Conservation (phyloP, 1,284 basidiomycete species). For the Thelephora terrestris region DNA sequence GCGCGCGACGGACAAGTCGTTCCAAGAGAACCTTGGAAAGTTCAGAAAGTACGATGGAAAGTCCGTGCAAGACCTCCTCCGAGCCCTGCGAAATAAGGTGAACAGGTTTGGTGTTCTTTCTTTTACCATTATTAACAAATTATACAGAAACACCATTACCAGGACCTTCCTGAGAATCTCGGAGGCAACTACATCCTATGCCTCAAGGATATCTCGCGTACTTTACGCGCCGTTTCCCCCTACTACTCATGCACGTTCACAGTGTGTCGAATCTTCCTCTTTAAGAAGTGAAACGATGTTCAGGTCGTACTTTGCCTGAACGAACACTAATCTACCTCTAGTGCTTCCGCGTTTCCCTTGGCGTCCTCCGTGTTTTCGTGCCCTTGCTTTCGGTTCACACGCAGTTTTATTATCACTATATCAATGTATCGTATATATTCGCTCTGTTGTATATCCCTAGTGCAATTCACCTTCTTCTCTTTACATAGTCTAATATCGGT, state of each 20-base stretch:
- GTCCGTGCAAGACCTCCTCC: constrained; percentile 84
- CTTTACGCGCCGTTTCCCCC: constrained; percentile 89
- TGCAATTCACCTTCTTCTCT: no score
- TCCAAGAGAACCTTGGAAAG: constrained; percentile 92
- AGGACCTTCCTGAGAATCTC: constrained; percentile 89
- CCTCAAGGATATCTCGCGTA: constrained; percentile 90
- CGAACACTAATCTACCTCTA: constrained; percentile 26
- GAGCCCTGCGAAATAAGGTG: constrained; percentile 93
- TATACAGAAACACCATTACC: constrained; percentile 92
- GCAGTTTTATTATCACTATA: no score
- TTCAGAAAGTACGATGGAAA: constrained; percentile 92
- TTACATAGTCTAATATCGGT: no score
- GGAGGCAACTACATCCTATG: constrained; percentile 79
- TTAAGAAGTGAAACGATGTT: constrained; percentile 79
- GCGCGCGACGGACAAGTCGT: constrained; percentile 75
- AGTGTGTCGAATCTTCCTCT: constrained; percentile 60
- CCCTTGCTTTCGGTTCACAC: no score
- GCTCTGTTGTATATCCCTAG: no score
- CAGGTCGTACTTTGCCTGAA: constrained; percentile 67
- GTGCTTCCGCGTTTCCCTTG: no score
- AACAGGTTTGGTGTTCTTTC: constrained; percentile 15
- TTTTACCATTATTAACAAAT: not conserved
- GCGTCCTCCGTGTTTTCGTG: no score
- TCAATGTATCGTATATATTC: no score
- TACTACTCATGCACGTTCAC: constrained; percentile 88